phyloP scores from a whole-genome alignment of 2,329 filamentous ascomycete genomes.

The Diaporthe destruens region DNA sequence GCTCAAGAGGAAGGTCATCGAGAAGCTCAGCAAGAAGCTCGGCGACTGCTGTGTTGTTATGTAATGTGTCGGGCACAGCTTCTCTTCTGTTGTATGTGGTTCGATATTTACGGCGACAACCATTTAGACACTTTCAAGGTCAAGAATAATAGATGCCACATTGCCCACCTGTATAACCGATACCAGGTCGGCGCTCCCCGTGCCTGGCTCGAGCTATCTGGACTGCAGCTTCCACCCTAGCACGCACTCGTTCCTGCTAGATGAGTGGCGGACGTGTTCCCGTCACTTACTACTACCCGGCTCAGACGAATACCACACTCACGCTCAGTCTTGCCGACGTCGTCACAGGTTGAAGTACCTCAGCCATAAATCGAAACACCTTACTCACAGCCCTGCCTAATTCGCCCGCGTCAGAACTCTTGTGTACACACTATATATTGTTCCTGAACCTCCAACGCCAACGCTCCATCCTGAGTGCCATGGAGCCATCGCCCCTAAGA shows the following conservation, averaged over 20 bases:
- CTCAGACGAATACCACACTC: neutral
- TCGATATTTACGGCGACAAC: neutral
- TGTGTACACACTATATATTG: neutral
- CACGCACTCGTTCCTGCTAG: neutral
- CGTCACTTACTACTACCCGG: neutral
- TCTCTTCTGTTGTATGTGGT: neutral
- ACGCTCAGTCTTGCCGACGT: neutral
- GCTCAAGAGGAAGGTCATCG: slow-evolving; percentile 70
- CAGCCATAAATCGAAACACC: neutral
- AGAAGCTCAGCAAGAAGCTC: slow-evolving; percentile 72
- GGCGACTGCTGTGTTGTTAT: slow-evolving; percentile 72
- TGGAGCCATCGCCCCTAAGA: neutral
- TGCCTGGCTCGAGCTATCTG: neutral
- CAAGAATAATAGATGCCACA: neutral
- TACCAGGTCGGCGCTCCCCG: neutral
- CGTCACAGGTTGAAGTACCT: neutral
- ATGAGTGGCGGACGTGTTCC: neutral
- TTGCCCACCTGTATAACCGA: too few species aligned
- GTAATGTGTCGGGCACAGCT: slow-evolving; percentile 57
- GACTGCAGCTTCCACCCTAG: neutral
- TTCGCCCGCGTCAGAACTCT: neutral
- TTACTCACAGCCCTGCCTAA: neutral
- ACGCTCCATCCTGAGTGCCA: neutral
- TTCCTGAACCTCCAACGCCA: neutral
- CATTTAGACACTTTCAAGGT: neutral